Evolutionary conservation across 257 asterid species (phyloP).

Genomic region (Paulownia fortunei): DNA sequence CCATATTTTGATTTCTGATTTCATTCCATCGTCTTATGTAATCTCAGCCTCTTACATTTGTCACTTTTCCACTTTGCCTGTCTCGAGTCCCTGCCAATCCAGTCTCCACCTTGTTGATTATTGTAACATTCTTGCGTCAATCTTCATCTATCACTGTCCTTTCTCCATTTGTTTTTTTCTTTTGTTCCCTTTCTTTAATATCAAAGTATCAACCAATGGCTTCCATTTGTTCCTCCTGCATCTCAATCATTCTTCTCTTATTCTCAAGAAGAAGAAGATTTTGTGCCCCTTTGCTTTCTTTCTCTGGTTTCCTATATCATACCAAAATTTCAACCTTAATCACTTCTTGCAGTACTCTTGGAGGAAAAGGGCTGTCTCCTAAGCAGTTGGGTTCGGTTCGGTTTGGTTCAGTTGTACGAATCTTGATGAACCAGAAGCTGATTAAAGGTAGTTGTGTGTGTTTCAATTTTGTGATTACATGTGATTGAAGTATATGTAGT

Average conservation of each 20-base stretch:
- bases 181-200: constrained; percentile 21
- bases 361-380: constrained; percentile 12
- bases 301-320: constrained; percentile 16
- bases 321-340: constrained; percentile 16
- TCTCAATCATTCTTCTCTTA: constrained; percentile 29
- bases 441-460: constrained; percentile 19
- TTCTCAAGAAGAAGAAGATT: constrained; percentile 11
- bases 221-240: constrained; percentile 32
- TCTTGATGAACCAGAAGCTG: constrained; percentile 25
- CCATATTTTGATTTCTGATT: not conserved
- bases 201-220: constrained; percentile 27
- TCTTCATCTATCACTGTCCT: constrained; percentile 24
- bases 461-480: not conserved
- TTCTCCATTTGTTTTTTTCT: constrained; percentile 26
- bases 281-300: constrained; percentile 6
- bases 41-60: constrained; percentile 48
- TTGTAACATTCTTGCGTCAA: constrained; percentile 32
- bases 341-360: constrained; percentile 11
- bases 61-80: constrained; percentile 29
- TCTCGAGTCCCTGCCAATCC: not conserved
- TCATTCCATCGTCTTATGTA: not conserved
- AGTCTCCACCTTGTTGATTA: constrained; percentile 36
- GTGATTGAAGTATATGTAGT: not conserved
- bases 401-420: constrained; percentile 4
- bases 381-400: not conserved